Base-by-base conservation (phyloP, 2,329 filamentous ascomycete species). In the Phoma sp. region DNA sequence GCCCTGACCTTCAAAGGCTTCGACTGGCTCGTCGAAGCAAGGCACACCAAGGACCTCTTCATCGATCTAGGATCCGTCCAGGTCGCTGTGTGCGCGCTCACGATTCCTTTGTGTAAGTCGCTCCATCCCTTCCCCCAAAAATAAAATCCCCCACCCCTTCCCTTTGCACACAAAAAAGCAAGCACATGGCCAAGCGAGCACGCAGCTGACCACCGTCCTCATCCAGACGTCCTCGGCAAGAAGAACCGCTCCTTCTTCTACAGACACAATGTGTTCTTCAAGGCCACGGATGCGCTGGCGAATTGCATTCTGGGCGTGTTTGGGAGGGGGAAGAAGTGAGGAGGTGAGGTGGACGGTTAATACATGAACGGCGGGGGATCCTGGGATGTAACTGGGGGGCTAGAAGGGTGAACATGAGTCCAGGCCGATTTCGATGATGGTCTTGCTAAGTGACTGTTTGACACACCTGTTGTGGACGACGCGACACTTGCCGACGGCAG, bases 1-100 rank as follows among this genome's bases (percentile, higher is more conserved):
- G 85, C 86, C 6, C 79, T 97, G 51, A 96, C 93, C 0, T 96
- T 88, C 72, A 89, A 85, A 62, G 91, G 91, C 1, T 96, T 91
- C 66, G 81, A 92, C 52, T 97, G 93, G 93, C 81, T 96, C 24
- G 81, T 89, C 8, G 11, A 59, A n/a, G 61, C 77, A 0, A 60
- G 63, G n/a, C 85, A 85, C 1, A 84, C 87, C n/a, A 83, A 86
- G 55, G 80, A 82, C 41, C 78, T 84, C 0, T 93, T 97, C 75
- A 82, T 89, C 48, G 82, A 84, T 18, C 83, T 96, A 41, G 87
- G 85, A 1, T 89, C 86, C 32, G 86, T 96, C 14, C 91, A 97
- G 76, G 81, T 96, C 0, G 86, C 80, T 1, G 80, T 96, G 43
- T 96, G 91, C 72, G 71, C 88, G 44, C 71, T 89, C 59, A 91